Percentiles rank a stretch among this genome's conserved stretches.
Conservation (phyloP, 495 filamentous ascomycete species). For the Tuber calosporum region DNA sequence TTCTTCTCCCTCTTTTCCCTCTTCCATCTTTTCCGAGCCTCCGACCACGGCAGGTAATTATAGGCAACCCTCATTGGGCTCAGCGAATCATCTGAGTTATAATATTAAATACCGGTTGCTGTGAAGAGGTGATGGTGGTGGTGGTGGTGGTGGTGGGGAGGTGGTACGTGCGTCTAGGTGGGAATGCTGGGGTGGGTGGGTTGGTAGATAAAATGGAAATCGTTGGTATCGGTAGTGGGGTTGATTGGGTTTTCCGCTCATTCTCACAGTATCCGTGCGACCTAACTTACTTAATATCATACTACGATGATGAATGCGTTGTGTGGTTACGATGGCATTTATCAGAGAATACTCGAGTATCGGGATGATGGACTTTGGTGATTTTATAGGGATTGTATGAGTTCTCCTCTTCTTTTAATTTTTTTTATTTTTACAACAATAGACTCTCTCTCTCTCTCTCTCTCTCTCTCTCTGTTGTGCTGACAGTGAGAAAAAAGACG, state of each 20-base stretch:
- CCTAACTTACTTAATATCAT: too few relatives aligned
- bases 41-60: conserved; percentile 2
- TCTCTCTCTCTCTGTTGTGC: not conserved
- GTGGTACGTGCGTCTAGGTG: not conserved
- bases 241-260: not conserved
- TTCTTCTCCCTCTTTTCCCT: not conserved
- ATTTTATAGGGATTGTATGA: not conserved
- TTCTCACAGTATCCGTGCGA: not conserved
- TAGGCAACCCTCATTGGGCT: not conserved
- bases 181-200: not conserved
- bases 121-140: not conserved
- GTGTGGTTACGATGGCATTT: not conserved
- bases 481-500: not conserved
- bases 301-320: too few relatives aligned
- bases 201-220: not conserved
- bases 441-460: not conserved
- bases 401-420: not conserved
- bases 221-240: not conserved
- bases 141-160: not conserved
- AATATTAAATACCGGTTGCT: too few relatives aligned
- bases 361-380: not conserved
- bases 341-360: not conserved
- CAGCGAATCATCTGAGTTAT: not conserved
- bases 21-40: too few relatives aligned
- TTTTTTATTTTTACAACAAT: not conserved